Conservation (phyloP, 2,329 filamentous ascomycete genomes). For the Xylaria sp. region DNA sequence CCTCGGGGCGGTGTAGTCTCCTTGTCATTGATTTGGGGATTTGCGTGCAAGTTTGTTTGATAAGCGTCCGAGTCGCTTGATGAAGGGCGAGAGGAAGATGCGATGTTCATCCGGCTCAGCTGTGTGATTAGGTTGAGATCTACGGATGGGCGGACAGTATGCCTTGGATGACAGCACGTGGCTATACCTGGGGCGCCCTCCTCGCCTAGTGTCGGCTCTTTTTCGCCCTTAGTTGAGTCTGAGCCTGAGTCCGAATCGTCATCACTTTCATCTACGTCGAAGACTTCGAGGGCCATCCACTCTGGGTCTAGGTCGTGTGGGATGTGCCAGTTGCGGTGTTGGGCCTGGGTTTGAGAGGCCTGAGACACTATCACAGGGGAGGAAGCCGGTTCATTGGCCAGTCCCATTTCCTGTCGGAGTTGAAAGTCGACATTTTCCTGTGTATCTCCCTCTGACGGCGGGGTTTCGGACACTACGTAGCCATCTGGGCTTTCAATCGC, state of each 20-base stretch:
- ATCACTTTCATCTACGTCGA: slow-evolving; percentile 61
- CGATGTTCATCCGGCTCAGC: slow-evolving; percentile 52
- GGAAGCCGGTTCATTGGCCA: background rate
- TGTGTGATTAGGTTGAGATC: slow-evolving; percentile 41
- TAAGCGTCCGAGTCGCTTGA: slow-evolving; percentile 27
- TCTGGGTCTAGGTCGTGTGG: slow-evolving; percentile 82
- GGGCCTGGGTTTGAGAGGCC: background rate
- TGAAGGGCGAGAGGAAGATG: slow-evolving; percentile 33
- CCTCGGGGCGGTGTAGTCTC: background rate
- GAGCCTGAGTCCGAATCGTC: slow-evolving; percentile 40
- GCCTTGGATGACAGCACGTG: slow-evolving; percentile 22
- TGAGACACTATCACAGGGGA: slow-evolving; percentile 4
- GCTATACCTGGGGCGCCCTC: slow-evolving; percentile 7
- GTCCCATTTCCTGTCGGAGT: slow-evolving; percentile 46
- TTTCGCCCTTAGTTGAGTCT: slow-evolving; percentile 23
- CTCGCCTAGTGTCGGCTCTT: slow-evolving; percentile 18
- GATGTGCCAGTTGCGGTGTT: slow-evolving; percentile 57
- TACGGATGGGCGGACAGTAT: slow-evolving; percentile 29
- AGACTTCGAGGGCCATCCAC: slow-evolving; percentile 91
- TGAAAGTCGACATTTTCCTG: slow-evolving; percentile 56
- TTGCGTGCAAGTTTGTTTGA: background rate
- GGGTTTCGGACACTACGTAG: slow-evolving; percentile 30
- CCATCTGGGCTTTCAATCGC: slow-evolving; percentile 26
- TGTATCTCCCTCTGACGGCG: slow-evolving; percentile 40
- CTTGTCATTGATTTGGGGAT: background rate